Base-by-base conservation (phyloP, 192 early-diverging fungal genomes). In the Funneliformis mosseae region DNA sequence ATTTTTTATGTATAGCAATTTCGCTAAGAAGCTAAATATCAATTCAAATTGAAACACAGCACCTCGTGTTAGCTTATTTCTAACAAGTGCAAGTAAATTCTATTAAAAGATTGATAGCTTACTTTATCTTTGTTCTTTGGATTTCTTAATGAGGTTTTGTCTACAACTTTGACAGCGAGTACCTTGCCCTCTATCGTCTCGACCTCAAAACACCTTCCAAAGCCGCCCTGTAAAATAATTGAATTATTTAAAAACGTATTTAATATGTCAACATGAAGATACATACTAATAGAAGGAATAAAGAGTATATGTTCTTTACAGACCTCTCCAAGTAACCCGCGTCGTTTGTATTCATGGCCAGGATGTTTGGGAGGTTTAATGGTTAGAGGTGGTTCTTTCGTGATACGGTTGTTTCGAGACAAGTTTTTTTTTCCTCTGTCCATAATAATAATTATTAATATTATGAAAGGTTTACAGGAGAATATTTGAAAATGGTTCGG, bases 131-230 rank as follows among this genome's bases (percentile, higher is more conserved):
- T 43, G 82, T 84, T 83, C 83, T 91, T 70, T 64, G 74, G 46
- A 61, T 86, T 64, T 79, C 83, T 70, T 88, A 86, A 68, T 62
- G 85, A 76, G 7, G 82, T 55, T 88, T 91, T 75, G 88, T 86
- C 39, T 84, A 84, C 74, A 14, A 88, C 88, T 77, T 93, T 91
- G 83, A 90, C 86, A 23, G 96, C 96, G 73, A 88, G 91, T 39
- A 87, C 82, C 23, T 82, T 79, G 1, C 86, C 81, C 41, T 85
- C 86, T 1, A 71, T 42, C 59, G 89, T 86, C 12, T 81, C 83
- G n/a, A 95, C 94, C 69, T 92, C 85, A 76, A 93, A 97, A 81
- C 94, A 95, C 41, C 92, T 89, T 5, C 95, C 96, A 87, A 97
- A 97, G 25, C 96, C 96, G 39, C 96, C 96, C 95, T 97, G 85